Conservation (phyloP, 495 filamentous ascomycete genomes). For the Penicillium diatomitis region DNA sequence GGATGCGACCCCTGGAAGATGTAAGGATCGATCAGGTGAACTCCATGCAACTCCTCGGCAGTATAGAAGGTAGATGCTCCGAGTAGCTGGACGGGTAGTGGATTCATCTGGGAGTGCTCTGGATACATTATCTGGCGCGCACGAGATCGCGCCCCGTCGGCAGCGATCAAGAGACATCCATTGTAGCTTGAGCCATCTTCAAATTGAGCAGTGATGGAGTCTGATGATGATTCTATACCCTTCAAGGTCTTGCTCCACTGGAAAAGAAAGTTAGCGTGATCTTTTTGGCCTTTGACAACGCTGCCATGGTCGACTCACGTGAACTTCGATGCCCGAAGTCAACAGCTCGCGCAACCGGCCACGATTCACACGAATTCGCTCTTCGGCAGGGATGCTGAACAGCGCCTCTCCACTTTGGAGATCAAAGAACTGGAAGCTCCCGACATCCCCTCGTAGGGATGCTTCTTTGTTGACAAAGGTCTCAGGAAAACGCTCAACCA, state of each 20-base stretch:
- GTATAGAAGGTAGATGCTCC: slow-evolving; percentile 37
- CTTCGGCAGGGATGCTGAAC: slow-evolving; percentile 38
- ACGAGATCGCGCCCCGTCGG: slow-evolving; percentile 45
- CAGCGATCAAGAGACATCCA: slow-evolving; percentile 45
- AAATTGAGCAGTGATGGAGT: slow-evolving; percentile 38
- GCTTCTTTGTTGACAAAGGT: slow-evolving; percentile 41
- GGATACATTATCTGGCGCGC: slow-evolving; percentile 32
- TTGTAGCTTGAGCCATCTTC: slow-evolving; percentile 38
- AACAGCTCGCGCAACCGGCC: slow-evolving; percentile 39
- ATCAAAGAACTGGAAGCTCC: slow-evolving; percentile 47
- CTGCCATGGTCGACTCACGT: slow-evolving; percentile 11
- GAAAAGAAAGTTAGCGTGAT: background rate
- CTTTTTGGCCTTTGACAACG: background rate
- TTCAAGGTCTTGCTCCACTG: slow-evolving; percentile 38
- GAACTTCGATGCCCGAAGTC: slow-evolving; percentile 38
- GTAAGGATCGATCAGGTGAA: slow-evolving; percentile 45
- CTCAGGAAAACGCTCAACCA: slow-evolving; percentile 39
- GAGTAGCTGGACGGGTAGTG: slow-evolving; percentile 40
- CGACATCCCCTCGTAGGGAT: slow-evolving; percentile 31
- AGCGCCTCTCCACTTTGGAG: slow-evolving; percentile 37
- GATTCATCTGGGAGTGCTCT: slow-evolving; percentile 22
- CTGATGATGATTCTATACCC: slow-evolving; percentile 22
- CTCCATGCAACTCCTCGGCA: slow-evolving; percentile 26
- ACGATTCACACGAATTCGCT: slow-evolving; percentile 42
- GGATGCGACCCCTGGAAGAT: slow-evolving; percentile 55